These are phyloP conservation scores for Linum trigynum DNA, from an alignment of 345 rosid species.

Conservation along the genomic window DNA sequence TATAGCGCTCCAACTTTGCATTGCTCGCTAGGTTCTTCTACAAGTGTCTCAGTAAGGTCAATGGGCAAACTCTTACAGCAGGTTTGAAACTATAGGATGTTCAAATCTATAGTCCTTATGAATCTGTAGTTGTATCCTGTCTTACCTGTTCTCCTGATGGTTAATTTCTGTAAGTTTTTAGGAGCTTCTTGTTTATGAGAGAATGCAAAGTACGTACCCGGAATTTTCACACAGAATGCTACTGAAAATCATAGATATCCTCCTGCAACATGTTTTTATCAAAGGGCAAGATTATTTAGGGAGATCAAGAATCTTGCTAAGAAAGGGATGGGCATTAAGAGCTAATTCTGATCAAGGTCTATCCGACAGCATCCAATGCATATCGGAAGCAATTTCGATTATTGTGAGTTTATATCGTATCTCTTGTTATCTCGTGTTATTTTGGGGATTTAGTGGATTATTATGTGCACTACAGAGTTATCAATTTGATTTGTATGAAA, in stretches of 20 bases:
- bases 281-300: constrained; percentile 26
- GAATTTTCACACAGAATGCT: constrained; percentile 48
- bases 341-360: constrained; percentile 42
- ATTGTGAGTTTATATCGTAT: constrained; percentile 30
- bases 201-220: constrained; percentile 35
- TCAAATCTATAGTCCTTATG: constrained; percentile 4
- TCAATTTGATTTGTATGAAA: constrained; percentile 13
- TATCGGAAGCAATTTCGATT: constrained; percentile 61
- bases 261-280: constrained; percentile 42
- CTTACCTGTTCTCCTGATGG: background rate
- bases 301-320: constrained; percentile 54
- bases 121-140: constrained; percentile 1
- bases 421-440: background rate
- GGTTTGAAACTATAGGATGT: constrained; percentile 34
- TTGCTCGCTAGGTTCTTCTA: constrained; percentile 44
- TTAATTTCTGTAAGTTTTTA: constrained; percentile 22
- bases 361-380: constrained; percentile 41
- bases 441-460: background rate
- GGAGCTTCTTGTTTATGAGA: constrained; percentile 76
- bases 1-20: constrained; percentile 38
- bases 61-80: constrained; percentile 62
- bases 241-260: constrained; percentile 40
- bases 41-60: constrained; percentile 28
- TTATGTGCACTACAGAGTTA: constrained; percentile 4
- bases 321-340: constrained; percentile 50